These are phyloP conservation scores for Penicillium pulvis DNA, from an alignment of 495 filamentous ascomycete genomes.

Conservation along the genomic window DNA sequence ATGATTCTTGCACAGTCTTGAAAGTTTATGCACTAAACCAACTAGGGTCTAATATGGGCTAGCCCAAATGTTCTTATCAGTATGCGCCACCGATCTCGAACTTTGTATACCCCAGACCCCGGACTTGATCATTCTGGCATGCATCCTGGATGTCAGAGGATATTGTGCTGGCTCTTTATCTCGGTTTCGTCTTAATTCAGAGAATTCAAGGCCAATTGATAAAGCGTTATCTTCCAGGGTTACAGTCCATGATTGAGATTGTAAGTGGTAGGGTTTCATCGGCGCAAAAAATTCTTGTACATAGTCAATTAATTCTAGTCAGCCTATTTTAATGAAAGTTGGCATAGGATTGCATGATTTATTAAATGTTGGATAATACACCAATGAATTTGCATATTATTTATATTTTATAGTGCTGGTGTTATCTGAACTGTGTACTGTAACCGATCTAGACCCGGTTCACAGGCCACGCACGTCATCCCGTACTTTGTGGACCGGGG, in stretches of 20 bases:
- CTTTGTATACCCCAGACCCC: neutral
- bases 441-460: conserved; percentile 9
- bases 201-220: neutral
- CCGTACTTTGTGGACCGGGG: conserved; percentile 11
- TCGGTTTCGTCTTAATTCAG: neutral
- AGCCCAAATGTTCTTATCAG: neutral
- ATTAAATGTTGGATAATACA: too few species aligned
- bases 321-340: neutral
- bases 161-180: neutral
- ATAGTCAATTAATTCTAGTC: neutral
- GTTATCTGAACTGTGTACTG: neutral
- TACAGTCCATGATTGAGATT: neutral
- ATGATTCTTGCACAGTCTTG: neutral
- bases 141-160: neutral
- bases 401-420: neutral
- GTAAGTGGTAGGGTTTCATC: neutral
- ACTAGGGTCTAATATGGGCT: neutral
- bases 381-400: too few species aligned
- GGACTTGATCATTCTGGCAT: neutral
- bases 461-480: conserved; percentile 13
- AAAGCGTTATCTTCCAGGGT: neutral
- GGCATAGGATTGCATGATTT: neutral
- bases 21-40: neutral
- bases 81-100: conserved; percentile 2
- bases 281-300: neutral